Evolutionary conservation across 179 eudicot species (phyloP), one percentile per base, ranked within the genome.

Genomic region (Camellia oleifera): DNA sequence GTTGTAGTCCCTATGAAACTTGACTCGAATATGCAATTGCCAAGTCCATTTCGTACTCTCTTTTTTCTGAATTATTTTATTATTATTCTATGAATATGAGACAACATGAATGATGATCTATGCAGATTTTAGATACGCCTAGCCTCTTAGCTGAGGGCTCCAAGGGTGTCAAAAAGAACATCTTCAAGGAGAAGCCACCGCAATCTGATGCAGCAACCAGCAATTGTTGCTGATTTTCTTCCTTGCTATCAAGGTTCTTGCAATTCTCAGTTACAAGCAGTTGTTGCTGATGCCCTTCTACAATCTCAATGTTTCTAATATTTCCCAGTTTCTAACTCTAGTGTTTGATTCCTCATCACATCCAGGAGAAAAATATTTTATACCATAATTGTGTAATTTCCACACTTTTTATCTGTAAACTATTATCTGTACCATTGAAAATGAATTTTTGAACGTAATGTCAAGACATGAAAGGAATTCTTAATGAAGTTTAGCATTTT

Each of bases 71-170:
- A 32, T 32, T 32, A 32, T 32, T 32, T 32, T 32, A 32, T 32
- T 32, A 32, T 32, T 32, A 32, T 32, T 32, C 40, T 32, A 32
- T 32, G 40, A 32, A 1, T 32, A 32, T 32, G 40, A 32, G 26
- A 17, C 1, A 7, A 15, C 58, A 71, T 71, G 58, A 46, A 2
- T 61, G 6, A n/a, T 67, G n/a, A 42, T 67, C 20, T 71, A 7
- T 50, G 79, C 90, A 93, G 95, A 90, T 90, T 44, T 87, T 93
- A 83, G 95, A 92, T 9, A 93, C 93, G 8, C 97, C 97, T 44
- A 92, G 93, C 83, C 91, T 93, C 54, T 78, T 89, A 84, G 90
- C 89, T 0, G 95, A 91, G 79, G 93, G 92, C 20, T 86, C 93
- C 53, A 83, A 88, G 4, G 90, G 89, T 32, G 88, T 78, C 32